Base-by-base conservation (phyloP, 129 eudicot species). In the Saposhnikovia divaricata region DNA sequence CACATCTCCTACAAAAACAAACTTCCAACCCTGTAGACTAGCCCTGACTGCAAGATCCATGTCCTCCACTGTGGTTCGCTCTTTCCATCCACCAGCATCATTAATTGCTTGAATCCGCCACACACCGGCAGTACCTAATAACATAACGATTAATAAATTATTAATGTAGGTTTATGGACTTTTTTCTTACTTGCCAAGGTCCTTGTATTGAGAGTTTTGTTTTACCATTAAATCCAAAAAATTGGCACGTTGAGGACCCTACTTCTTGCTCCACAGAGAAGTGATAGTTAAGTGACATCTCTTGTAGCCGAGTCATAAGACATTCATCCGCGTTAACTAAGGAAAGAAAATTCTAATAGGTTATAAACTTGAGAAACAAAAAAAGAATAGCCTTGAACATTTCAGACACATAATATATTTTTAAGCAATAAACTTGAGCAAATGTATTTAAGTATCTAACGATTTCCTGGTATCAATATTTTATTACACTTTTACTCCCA, bases 221-320 rank as follows among this genome's bases (percentile, higher is more conserved):
- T 80, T 81, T 74, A 92, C 96, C 97, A 79, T 92, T 92, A 82
- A 88, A 92, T 76, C 97, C 97, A 72, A 92, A 92, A 83, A 92
- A 92, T 48, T 91, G 86, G 78, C 91, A 87, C 53, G 90, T 92
- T 42, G 97, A 89, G 46, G 97, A 92, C 45, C 97, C 96, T 19
- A 92, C 97, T 92, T 92, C 97, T 88, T 92, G 97, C 77, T 90
- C 97, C 48, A 92, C 90, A 72, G 82, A 80, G 80, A 92, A 92
- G 85, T 92, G 97, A 77, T 92, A 90, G 86, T 91, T 88, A 40
- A 90, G 81, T 78, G 97, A 92, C 96, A 92, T 92, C 83, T 92
- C 93, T 77, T 92, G 96, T 61, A 92, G 91, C 21, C 91, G 90
- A 80, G 97, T 92, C 96, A 92, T 85, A 65, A 90, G 74, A 65